Evolutionary conservation across 345 rosid genomes (phyloP).

Genomic region (Acer yangbiense): DNA sequence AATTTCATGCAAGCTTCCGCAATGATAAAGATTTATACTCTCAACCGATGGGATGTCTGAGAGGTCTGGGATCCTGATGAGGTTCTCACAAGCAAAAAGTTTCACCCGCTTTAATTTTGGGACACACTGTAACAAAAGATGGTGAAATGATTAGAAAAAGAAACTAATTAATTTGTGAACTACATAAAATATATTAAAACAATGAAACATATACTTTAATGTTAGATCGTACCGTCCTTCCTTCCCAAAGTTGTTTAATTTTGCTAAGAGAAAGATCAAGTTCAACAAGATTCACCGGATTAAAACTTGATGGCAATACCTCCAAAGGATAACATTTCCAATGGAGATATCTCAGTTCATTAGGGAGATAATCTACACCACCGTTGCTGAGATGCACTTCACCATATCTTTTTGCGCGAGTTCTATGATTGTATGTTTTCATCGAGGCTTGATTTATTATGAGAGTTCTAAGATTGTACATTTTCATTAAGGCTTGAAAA

Average conservation of each 20-base stretch:
- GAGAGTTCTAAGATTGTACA: neutral
- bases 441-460: neutral
- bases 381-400: neutral
- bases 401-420: too few relatives aligned
- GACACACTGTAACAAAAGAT: neutral
- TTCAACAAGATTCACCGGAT: slow-evolving; percentile 8
- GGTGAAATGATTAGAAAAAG: neutral
- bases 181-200: too few relatives aligned
- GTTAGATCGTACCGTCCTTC: neutral
- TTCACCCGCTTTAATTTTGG: neutral
- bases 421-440: neutral
- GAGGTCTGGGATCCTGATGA: neutral
- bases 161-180: too few relatives aligned
- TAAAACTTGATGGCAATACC: slow-evolving; percentile 4
- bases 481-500: neutral
- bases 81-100: neutral
- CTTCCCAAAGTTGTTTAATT: slow-evolving; percentile 17
- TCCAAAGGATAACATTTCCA: slow-evolving; percentile 20
- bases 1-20: too few relatives aligned
- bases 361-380: slow-evolving; percentile 7
- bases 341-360: slow-evolving; percentile 11
- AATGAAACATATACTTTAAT: too few relatives aligned
- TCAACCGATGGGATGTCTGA: neutral
- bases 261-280: slow-evolving; percentile 4
- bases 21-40: neutral